Conservation (phyloP, 1,139 yeast species). For the Yarrowia galli region DNA sequence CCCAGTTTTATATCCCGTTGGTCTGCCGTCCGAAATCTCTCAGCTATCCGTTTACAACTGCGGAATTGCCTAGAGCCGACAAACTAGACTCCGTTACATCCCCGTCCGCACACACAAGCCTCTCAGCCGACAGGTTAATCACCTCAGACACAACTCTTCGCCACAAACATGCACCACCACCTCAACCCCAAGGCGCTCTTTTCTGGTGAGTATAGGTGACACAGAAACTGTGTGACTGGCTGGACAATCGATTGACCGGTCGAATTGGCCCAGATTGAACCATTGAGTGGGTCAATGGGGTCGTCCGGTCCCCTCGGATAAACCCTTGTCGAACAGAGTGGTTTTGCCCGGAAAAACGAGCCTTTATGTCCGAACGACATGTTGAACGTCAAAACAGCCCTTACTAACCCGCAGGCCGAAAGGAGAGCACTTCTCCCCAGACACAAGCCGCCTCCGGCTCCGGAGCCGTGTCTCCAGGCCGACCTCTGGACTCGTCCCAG, state of each 20-base stretch:
- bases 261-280: neutral
- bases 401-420: conserved; percentile 35
- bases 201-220: conserved; percentile 25
- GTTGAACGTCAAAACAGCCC: neutral
- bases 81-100: neutral
- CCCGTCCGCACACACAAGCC: neutral
- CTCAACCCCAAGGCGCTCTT: conserved; percentile 36
- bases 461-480: conserved; percentile 24
- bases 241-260: neutral
- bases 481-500: conserved; percentile 5
- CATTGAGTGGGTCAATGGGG: neutral
- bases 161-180: conserved; percentile 35
- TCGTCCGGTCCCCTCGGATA: neutral
- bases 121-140: neutral
- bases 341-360: neutral
- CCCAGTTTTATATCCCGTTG: conserved; percentile 14
- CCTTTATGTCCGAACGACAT: neutral
- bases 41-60: neutral
- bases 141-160: neutral
- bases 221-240: neutral
- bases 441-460: conserved; percentile 8
- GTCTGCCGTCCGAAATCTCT: conserved; percentile 19
- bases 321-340: too few relatives aligned
- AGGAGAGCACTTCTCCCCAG: conserved; percentile 29
- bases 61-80: neutral